Conservation (phyloP, 148 eudicot species). For the Hydrangea macrophylla region DNA sequence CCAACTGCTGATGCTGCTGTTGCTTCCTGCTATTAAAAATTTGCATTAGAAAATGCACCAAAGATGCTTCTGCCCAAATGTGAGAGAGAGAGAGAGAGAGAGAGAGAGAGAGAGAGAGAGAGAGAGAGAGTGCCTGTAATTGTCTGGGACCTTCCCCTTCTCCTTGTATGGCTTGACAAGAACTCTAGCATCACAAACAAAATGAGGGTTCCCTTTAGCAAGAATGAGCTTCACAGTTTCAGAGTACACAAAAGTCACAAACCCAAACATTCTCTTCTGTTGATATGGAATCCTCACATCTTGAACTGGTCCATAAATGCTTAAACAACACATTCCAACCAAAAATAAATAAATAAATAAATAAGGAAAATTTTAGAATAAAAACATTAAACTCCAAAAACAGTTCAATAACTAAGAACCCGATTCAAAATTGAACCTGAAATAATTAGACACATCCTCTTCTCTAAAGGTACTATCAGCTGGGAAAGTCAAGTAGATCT, state of each 20-base stretch:
- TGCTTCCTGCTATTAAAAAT: slow-evolving; percentile 38
- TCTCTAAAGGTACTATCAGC: no score
- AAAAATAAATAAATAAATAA: no score
- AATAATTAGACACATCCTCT: no score
- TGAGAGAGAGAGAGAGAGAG: no score
- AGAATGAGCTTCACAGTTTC: slow-evolving; percentile 35
- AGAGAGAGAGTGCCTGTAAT: slow-evolving; percentile 9
- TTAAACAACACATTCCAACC: slow-evolving; percentile 8
- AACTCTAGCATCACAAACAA: slow-evolving; percentile 28
- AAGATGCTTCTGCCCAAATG: background rate
- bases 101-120: background rate
- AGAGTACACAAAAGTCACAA: slow-evolving; percentile 34
- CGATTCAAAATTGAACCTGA: no score
- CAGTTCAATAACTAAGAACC: no score
- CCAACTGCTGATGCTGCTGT: slow-evolving; percentile 34
- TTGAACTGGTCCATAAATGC: slow-evolving; percentile 39
- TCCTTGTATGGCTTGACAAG: no score
- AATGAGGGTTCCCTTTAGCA: slow-evolving; percentile 44
- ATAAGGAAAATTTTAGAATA: no score
- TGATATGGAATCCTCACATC: slow-evolving; percentile 42
- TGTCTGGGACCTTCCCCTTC: slow-evolving; percentile 21
- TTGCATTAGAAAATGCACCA: background rate
- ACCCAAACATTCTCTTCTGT: slow-evolving; percentile 47
- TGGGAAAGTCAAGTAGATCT: no score
- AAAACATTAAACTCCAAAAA: no score